Evolutionary conservation across 495 filamentous ascomycete genomes (phyloP), one percentile per base, ranked within the genome.

Genomic region (Aspergillus affinis): DNA sequence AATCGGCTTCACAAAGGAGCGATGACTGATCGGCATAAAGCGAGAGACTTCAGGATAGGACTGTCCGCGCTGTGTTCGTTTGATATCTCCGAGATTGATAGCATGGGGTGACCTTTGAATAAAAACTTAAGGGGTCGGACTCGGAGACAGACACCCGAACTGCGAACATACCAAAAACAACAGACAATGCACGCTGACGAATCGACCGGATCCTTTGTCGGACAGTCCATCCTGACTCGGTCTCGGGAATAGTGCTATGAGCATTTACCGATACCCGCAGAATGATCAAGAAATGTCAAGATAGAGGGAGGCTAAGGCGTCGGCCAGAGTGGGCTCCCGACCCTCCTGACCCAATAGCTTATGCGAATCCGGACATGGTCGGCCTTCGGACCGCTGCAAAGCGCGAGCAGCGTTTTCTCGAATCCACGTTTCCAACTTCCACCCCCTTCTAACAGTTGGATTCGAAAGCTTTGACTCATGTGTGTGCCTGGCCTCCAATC

Each of bases 301-400:
- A 58, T 36, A 18, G 19, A 51, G 46, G 48, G 19, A 26, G 23
- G 36, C 51, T 36, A 26, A 55, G 47, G 13, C 36, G 48, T 13
- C 57, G 57, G 57, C 32, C 41, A 59, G 48, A 48, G 55, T 51
- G 61, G 51, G 26, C 13, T 21, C 44, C 2, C 15, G 32, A 27
- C 19, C 49, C 52, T 44, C 41, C 20, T 54, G 52, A 41, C 36
- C 36, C 36, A 41, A 41, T 41, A 41, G 36, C 10, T 41, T 13
- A 41, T 41, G 36, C 36, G 36, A 21, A 46, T 19, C 27, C 7
- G 26, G 17, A 21, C 13, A 15, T 23, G 23, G 23, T 56, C 54
- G 54, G 54, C 6, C 41, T 27, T 56, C n/a, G 54, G 55, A 36
- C 45, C 18, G n/a, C 46, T 12, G 17, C 19, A 26, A 50, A 50